Evolutionary conservation across 1,139 yeast genomes (phyloP).

Genomic region (Ogataea hybrid): DNA sequence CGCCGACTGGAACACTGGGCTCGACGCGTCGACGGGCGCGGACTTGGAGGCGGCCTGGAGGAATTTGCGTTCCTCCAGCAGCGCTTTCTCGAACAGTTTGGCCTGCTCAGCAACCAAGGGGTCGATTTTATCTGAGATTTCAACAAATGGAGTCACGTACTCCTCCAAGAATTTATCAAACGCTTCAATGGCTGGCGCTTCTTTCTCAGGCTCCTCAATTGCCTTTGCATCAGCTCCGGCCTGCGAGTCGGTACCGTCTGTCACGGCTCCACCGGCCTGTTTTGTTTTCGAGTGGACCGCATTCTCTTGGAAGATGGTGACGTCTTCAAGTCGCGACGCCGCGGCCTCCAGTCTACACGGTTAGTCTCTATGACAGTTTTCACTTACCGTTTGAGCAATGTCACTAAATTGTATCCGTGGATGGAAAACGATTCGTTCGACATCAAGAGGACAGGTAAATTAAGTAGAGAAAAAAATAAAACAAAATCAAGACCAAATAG

Average conservation of each 20-base stretch:
- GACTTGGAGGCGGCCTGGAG: conserved; percentile 59
- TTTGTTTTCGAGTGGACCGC: conserved; percentile 34
- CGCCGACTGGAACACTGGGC: conserved; percentile 54
- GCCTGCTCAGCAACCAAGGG: conserved; percentile 61
- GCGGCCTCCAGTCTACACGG: conserved; percentile 75
- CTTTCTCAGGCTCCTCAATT: conserved; percentile 11
- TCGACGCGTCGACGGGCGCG: conserved; percentile 59
- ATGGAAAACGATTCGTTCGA: conserved; percentile 58
- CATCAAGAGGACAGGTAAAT: conserved; percentile 24
- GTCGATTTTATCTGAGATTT: conserved; percentile 58
- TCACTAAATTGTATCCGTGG: conserved; percentile 79
- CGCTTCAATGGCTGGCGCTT: conserved; percentile 35
- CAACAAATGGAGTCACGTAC: conserved; percentile 58
- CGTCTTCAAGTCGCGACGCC: conserved; percentile 70
- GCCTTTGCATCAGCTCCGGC: neutral
- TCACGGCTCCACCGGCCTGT: conserved; percentile 13
- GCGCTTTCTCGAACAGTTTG: conserved; percentile 53
- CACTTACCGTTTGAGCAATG: conserved; percentile 62
- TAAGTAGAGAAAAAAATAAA: neutral
- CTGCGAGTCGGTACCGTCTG: conserved; percentile 21
- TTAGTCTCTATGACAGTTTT: conserved; percentile 2
- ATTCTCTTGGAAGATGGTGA: conserved; percentile 75
- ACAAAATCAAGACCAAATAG: neutral
- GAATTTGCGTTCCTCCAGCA: conserved; percentile 55
- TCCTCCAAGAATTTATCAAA: conserved; percentile 56